phyloP scores from a whole-genome alignment of 2,329 filamentous ascomycete species.

The Alternaria sp. region DNA sequence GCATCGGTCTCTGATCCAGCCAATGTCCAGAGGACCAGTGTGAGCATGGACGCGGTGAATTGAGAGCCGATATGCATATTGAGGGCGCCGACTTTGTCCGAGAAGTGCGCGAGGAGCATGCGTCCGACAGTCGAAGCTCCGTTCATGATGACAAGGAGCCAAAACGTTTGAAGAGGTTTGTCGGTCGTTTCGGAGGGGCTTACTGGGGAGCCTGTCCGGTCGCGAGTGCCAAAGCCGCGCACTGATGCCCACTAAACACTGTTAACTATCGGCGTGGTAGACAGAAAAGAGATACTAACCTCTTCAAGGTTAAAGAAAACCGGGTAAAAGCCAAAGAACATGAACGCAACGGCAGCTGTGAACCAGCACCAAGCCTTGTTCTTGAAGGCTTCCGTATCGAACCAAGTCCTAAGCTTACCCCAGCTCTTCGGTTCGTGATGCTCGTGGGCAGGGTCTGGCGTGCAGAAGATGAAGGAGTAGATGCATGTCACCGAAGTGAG shows the following conservation, averaged over 20 bases:
- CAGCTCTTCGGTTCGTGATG: constrained; percentile 53
- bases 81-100: constrained; percentile 56
- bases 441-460: constrained; percentile 55
- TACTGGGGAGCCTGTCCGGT: constrained; percentile 25
- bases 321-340: constrained; percentile 63
- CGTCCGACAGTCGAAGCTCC: constrained; percentile 59
- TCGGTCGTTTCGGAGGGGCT: constrained; percentile 24
- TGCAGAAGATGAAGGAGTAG: constrained; percentile 54
- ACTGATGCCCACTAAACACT: constrained; percentile 55
- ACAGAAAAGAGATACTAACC: constrained; percentile 32
- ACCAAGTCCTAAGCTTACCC: constrained; percentile 50
- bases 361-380: constrained; percentile 57
- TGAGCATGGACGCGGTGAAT: constrained; percentile 53
- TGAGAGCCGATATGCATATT: constrained; percentile 58
- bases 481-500: constrained; percentile 54
- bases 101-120: constrained; percentile 55
- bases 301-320: constrained; percentile 64
- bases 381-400: constrained; percentile 56
- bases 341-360: constrained; percentile 55
- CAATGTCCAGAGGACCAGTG: constrained; percentile 56
- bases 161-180: constrained; percentile 57
- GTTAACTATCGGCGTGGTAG: constrained; percentile 21
- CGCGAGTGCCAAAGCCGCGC: constrained; percentile 53
- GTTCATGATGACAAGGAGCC: constrained; percentile 62
- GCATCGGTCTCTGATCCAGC: constrained; percentile 50